These are phyloP conservation scores for Punica granatum DNA, from an alignment of 345 rosid genomes.

Conservation along the genomic window DNA sequence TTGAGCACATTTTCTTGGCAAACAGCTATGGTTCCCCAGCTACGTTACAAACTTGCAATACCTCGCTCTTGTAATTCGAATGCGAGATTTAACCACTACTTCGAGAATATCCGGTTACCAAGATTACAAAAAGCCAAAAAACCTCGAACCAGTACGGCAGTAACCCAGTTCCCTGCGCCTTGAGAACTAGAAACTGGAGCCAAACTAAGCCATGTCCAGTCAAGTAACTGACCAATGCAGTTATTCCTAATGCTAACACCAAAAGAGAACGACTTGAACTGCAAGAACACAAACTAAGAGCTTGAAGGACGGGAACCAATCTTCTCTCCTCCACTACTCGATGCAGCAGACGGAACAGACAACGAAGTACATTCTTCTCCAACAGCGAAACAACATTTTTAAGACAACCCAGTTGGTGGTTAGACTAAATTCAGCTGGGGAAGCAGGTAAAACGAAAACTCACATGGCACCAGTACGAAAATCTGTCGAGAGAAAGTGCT, in stretches of 20 bases:
- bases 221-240: neutral
- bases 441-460: neutral
- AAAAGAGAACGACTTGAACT: neutral
- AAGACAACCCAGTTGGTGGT: slow-evolving; percentile 2
- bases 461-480: slow-evolving; percentile 6
- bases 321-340: neutral
- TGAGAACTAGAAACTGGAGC: neutral
- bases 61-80: too few relatives aligned
- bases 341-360: neutral
- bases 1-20: neutral
- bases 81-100: neutral
- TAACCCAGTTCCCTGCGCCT: neutral
- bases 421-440: neutral
- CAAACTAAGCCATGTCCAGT: neutral
- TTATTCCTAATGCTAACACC: neutral
- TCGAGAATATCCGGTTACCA: neutral
- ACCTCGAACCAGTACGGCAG: neutral
- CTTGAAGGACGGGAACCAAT: neutral
- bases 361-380: neutral
- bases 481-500: neutral
- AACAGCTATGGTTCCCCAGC: too few relatives aligned
- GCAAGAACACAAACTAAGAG: too few relatives aligned
- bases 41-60: too few relatives aligned
- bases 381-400: neutral
- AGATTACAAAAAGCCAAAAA: neutral